Evolutionary conservation across 2,329 filamentous ascomycete species (phyloP).

Genomic region (Talaromyces sp.): DNA sequence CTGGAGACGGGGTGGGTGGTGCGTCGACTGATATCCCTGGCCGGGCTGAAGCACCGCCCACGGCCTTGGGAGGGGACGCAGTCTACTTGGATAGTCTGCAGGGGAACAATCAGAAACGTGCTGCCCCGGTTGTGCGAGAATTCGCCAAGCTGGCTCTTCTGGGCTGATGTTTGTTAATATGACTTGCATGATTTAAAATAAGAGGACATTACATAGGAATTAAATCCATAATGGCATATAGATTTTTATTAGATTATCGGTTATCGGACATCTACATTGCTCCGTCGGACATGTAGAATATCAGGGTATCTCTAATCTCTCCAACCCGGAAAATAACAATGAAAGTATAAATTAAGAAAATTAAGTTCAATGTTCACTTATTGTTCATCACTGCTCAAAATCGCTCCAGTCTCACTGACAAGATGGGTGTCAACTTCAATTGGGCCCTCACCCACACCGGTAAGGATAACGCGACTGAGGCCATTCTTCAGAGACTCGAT

Average conservation of each 20-base stretch:
- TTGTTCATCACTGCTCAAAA: slow-evolving; percentile 20
- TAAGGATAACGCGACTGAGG: slow-evolving; percentile 84
- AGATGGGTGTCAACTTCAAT: slow-evolving; percentile 73
- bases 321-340: background rate
- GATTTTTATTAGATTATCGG: background rate
- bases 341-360: background rate
- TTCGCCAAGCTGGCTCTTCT: slow-evolving; percentile 38
- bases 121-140: slow-evolving; percentile 49
- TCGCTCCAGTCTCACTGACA: slow-evolving; percentile 62
- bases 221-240: background rate
- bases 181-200: background rate
- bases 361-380: background rate
- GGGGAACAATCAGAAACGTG: slow-evolving; percentile 32
- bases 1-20: background rate
- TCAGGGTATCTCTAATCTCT: slow-evolving; percentile 2
- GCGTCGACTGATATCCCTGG: background rate
- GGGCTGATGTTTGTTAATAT: slow-evolving; percentile 17
- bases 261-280: background rate
- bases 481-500: slow-evolving; percentile 67
- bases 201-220: background rate
- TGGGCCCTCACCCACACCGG: slow-evolving; percentile 85
- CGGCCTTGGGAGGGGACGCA: slow-evolving; percentile 24
- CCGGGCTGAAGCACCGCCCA: background rate
- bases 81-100: slow-evolving; percentile 39
- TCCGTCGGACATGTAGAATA: background rate